phyloP scores from a whole-genome alignment of 495 filamentous ascomycete genomes.

The Penicillium pulvis region DNA sequence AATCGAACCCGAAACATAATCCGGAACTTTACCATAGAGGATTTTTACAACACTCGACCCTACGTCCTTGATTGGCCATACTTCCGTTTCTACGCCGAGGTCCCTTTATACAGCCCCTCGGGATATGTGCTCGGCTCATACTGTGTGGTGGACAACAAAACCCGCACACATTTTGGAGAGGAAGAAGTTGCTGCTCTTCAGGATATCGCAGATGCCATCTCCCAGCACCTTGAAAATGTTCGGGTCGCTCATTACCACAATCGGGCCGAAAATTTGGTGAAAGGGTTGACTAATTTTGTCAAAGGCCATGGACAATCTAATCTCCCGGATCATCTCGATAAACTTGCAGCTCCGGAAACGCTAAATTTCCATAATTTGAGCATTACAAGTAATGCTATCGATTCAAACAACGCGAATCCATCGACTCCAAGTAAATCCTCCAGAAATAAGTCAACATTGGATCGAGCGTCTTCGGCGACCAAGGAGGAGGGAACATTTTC shows the following conservation, averaged over 20 bases:
- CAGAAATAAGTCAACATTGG: neutral
- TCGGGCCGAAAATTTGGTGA: conserved; percentile 33
- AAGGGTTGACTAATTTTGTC: conserved; percentile 35
- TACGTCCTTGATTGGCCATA: conserved; percentile 46
- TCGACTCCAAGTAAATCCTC: neutral
- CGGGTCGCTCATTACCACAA: conserved; percentile 30
- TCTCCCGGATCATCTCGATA: conserved; percentile 9
- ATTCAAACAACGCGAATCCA: neutral
- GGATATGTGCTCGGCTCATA: conserved; percentile 65
- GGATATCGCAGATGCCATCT: conserved; percentile 37
- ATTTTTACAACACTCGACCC: conserved; percentile 45
- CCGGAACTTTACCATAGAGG: conserved; percentile 51
- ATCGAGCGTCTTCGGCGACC: conserved; percentile 7
- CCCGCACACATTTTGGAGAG: conserved; percentile 38
- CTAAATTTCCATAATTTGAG: conserved; percentile 1
- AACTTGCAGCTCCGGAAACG: conserved; percentile 3
- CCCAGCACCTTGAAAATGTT: conserved; percentile 35
- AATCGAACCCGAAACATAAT: conserved; percentile 50
- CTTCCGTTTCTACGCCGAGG: conserved; percentile 63
- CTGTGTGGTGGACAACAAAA: conserved; percentile 59
- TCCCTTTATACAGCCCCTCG: conserved; percentile 58
- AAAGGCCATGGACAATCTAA: conserved; percentile 33
- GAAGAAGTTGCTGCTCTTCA: conserved; percentile 30
- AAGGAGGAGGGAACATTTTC: conserved; percentile 8
- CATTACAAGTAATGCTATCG: neutral